phyloP scores from a whole-genome alignment of 257 asterid genomes.

The Eustoma russellianum region DNA sequence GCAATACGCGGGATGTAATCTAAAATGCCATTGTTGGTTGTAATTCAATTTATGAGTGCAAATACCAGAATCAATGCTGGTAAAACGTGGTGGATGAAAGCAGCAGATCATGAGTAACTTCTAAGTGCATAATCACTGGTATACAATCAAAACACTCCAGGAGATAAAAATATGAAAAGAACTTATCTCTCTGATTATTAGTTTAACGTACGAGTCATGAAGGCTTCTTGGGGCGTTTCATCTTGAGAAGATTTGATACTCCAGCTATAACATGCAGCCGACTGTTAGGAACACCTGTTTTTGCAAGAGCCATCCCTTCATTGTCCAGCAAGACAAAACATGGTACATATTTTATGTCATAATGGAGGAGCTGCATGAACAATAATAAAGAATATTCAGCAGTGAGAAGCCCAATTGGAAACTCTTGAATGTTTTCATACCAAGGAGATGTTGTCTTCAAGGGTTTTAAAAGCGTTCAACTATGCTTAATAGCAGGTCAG shows the following conservation, averaged over 20 bases:
- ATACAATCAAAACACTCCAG: neutral
- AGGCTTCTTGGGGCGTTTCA: slow-evolving; percentile 28
- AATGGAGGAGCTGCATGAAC: slow-evolving; percentile 60
- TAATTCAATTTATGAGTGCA: neutral
- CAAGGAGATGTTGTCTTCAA: too few relatives aligned
- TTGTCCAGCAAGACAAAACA: slow-evolving; percentile 77
- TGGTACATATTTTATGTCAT: slow-evolving; percentile 78
- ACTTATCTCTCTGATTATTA: too few relatives aligned
- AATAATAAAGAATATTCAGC: neutral
- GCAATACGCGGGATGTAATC: too few relatives aligned
- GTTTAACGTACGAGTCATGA: neutral
- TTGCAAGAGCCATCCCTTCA: slow-evolving; percentile 66
- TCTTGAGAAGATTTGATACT: slow-evolving; percentile 68
- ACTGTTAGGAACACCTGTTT: slow-evolving; percentile 69
- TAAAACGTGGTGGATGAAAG: neutral
- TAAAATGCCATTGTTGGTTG: too few relatives aligned
- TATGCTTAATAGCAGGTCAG: too few relatives aligned
- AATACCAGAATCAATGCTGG: neutral
- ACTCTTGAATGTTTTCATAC: neutral
- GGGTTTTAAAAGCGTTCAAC: too few relatives aligned
- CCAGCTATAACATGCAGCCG: slow-evolving; percentile 74
- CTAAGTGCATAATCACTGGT: neutral
- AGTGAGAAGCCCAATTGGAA: neutral
- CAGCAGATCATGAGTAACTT: neutral
- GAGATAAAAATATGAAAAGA: too few relatives aligned